Base-by-base conservation (phyloP, 495 filamentous ascomycete species). In the Schizothecium vesticola region DNA sequence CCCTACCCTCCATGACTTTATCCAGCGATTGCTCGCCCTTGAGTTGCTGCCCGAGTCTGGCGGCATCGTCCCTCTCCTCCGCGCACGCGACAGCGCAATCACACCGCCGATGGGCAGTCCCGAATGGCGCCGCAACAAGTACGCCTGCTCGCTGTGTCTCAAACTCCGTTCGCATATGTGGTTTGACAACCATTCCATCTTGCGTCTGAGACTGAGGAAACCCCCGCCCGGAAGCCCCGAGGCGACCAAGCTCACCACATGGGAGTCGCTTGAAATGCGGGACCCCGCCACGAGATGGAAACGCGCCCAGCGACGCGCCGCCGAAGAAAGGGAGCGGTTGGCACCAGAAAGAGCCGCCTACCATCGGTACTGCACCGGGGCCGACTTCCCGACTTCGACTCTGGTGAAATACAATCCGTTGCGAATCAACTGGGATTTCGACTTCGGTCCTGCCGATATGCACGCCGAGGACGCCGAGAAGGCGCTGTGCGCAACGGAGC, bases 101-200 rank as follows among this genome's bases (percentile, higher is more conserved):
- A 23, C 55, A 5, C 74, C 74, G 12, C 60, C 66, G 3, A 60
- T 43, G 0, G 56, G 51, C 23, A 26, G 59, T 55, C 19, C 23
- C 0, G 65, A 64, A 24, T 76, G 72, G 74, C 25, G 55, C 25
- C 25, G 13, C 21, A 70, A 59, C 64, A 72, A 67, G 51, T 76
- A 76, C 31, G 74, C 74, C 36, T 76, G 74, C 67, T 65, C 63
- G 13, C 70, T 68, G 11, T 76, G 74, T 67, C 63, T 74, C 62
- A 70, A 70, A 56, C 70, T 76, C 12, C 74, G 63, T 9, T 9
- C 71, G 24, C 74, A 76, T 26, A 68, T 64, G 29, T 69, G 63
- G 68, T 76, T 76, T 43, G 65, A 68, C 63, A 72, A 74, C 69
- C 68, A 67, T 62, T 65, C 67, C 19, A 68, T 76, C 63, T 57